Base-by-base conservation (phyloP, 2,329 filamentous ascomycete species). In the Knufia petricola region DNA sequence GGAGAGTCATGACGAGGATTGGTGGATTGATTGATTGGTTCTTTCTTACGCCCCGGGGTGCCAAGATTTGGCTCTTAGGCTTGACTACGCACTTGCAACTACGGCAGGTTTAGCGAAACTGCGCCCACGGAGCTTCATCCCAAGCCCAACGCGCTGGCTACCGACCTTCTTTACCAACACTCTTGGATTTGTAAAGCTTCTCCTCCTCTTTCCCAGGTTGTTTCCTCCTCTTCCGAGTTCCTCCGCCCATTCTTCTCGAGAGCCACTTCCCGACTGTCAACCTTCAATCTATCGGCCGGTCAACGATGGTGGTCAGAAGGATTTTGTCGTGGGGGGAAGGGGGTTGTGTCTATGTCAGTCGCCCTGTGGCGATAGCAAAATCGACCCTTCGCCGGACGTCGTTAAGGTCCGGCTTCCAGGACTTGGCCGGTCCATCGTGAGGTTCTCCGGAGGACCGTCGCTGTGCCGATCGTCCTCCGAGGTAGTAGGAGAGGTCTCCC, bases 361-460 rank as follows among this genome's bases (percentile, higher is more conserved):
- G 55, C 36, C 55, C 56, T 57, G 50, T 63, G 39, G 53, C 56
- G 47, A 62, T 60, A 13, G 59, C 53, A 54, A 63, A 63, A 43
- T 52, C 55, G 57, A 65, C 59, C 43, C 54, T 59, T 41, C 58
- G 56, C 38, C 53, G 57, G 38, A 63, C 58, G 49, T 57, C 57
- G 50, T 58, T 51, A 45, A 63, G 52, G 46, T 63, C 57, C 50
- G 59, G 61, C 41, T 42, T 58, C 61, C 56, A 64, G 23, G 56
- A 54, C 43, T 53, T 50, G 40, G 57, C 46, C 57, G 38, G 38
- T 41, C 38, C 38, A 21, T 41, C 38, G 21, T 4, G 17, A 8
- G 8, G 17, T 41, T 41, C 38, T n/a, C 15, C 38, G 17, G 21
- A 21, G 4, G 12, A 21, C 17, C 38, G 38, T 41, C 34, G 4